Evolutionary conservation across 768 basidiomycete genomes (phyloP), one percentile per base, ranked within the genome.

Genomic region (Rubroboletus pulcherrimus): DNA sequence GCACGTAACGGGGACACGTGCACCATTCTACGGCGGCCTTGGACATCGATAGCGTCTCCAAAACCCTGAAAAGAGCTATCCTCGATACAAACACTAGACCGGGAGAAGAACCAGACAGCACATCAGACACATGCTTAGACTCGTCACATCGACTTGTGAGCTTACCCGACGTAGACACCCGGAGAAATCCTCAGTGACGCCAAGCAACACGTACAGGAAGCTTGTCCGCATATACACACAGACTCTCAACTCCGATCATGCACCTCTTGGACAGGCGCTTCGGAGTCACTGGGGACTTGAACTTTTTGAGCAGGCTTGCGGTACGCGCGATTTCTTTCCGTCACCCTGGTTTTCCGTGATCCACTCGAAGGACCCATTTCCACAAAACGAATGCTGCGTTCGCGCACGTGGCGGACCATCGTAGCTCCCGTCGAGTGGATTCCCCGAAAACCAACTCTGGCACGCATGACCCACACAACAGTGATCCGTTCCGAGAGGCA

Each of bases 1-100:
- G 26, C 53, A 63, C 47, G 53, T 60, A 59, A 59, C 49, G 45
- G 35, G 51, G 37, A 39, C 51, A 30, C 57, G 34, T 39, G 19
- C 39, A 21, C 26, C 33, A 24, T 17, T 40, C 38, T 24, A 47
- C 15, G 38, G 35, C 38, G 45, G 33, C 49, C 44, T 55, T 41
- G 53, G 21, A 15, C 7, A 42, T 44, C 24, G 37, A 41, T 38
- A 39, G 15, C 35, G 10, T 44, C 49, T 17, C 30, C 34, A 17
- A 37, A 46, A 5, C 38, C 42, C 31, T 21, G 9, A 42, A 56
- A 30, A 21, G 42, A 4, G 34, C 12, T 31, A 15, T 6, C 11
- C 17, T 21, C 38, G n/a, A 53, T 19, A 31, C 48, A 31, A 41
- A 31, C 34, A 8, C 24, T 42, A 3, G 19, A 31, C 26, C n/a